Evolutionary conservation across 805 yeast species (phyloP).

Genomic region (Starmerella cellae): DNA sequence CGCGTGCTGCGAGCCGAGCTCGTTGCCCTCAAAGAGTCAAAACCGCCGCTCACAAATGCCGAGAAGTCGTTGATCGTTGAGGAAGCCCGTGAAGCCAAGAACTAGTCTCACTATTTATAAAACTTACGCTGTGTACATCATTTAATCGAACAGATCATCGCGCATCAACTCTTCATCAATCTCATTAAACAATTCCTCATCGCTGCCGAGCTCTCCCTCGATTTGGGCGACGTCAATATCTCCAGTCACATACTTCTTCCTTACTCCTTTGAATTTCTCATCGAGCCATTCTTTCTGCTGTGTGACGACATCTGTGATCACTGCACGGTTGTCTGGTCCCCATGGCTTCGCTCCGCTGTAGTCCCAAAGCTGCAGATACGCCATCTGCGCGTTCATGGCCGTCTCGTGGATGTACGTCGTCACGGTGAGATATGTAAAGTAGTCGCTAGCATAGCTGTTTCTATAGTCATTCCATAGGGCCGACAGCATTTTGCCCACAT

Average conservation of each 20-base stretch:
- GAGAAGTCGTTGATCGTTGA: neutral
- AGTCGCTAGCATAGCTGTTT: constrained; percentile 5
- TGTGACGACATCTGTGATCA: neutral
- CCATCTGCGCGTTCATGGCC: neutral
- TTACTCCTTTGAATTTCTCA: too few species aligned
- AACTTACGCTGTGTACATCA: too few species aligned
- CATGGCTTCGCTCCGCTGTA: neutral
- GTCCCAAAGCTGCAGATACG: neutral
- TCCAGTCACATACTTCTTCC: too few species aligned
- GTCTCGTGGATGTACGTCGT: neutral
- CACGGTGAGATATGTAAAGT: constrained; percentile 2
- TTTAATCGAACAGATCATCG: too few species aligned
- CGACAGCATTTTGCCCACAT: constrained; percentile 1
- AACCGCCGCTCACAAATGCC: neutral
- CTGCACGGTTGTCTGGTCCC: neutral
- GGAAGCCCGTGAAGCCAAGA: too few species aligned
- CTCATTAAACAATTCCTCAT: too few species aligned
- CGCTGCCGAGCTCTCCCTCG: too few species aligned
- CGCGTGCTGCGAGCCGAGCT: constrained; percentile 50
- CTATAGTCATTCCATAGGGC: constrained; percentile 8
- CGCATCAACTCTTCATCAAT: too few species aligned
- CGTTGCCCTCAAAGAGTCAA: constrained; percentile 6
- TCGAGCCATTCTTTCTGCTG: neutral
- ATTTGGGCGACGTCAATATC: too few species aligned
- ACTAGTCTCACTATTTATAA: too few species aligned